A percentile compares a stretch with the other conserved stretches of the same genome.
Evolutionary conservation across 1,284 basidiomycete species (phyloP).

Genomic region (Coniophora puteana): DNA sequence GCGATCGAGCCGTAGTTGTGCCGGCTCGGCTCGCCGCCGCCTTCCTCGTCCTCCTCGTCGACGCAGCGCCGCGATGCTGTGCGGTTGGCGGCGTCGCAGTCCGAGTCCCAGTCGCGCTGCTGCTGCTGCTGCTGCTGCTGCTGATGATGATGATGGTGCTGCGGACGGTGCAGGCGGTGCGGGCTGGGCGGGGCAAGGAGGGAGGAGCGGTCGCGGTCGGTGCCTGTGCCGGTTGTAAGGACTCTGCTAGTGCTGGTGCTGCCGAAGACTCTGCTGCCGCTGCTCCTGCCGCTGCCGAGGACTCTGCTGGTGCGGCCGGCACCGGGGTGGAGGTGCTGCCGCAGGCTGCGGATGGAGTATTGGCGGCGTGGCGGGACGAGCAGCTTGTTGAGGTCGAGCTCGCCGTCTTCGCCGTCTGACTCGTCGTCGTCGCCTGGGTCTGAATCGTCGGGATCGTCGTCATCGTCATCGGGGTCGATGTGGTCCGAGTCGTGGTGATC

Average conservation of each 20-base stretch:
- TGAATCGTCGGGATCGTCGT: constrained; percentile 18
- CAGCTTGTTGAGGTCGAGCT: constrained; percentile 61
- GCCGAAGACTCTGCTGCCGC: constrained; percentile 15
- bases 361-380: constrained; percentile 70
- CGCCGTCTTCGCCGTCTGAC: constrained; percentile 54
- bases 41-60: constrained; percentile 20
- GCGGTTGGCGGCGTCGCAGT: constrained; percentile 22
- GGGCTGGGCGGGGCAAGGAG: constrained; percentile 9
- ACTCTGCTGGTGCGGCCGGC: constrained; percentile 3
- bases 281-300: constrained; percentile 13
- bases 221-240: too few species aligned
- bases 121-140: constrained; percentile 3
- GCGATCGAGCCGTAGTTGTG: constrained; percentile 5
- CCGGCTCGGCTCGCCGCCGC: too few species aligned
- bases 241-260: too few species aligned
- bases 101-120: constrained; percentile 15
- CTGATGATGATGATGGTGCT: too few species aligned
- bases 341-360: constrained; percentile 62
- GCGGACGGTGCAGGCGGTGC: not conserved
- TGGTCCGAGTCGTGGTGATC: too few species aligned
- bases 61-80: constrained; percentile 18
- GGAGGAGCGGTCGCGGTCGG: constrained; percentile 22
- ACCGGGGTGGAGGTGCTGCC: constrained; percentile 48
- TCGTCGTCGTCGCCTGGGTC: constrained; percentile 33
- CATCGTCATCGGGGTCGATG: constrained; percentile 16